These are phyloP conservation scores for Nidularia pulvinata DNA, from an alignment of 768 basidiomycete genomes.

Conservation along the genomic window DNA sequence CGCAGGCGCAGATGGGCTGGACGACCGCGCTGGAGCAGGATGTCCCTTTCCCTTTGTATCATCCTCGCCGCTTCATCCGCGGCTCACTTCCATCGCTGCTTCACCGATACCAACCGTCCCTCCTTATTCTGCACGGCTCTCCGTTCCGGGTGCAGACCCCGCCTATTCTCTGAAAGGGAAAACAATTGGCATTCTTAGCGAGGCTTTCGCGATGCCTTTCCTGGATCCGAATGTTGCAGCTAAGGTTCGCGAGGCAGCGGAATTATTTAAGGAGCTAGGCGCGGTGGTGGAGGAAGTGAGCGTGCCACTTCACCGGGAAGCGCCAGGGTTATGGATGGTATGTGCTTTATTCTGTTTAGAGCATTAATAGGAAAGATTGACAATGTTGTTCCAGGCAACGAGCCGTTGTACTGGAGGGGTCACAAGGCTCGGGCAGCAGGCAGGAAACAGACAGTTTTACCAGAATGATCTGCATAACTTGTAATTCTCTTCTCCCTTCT, in stretches of 20 bases:
- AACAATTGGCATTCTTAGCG: constrained; percentile 37
- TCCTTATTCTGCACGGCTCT: constrained; percentile 24
- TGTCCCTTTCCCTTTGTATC: constrained; percentile 8
- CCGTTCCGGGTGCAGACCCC: constrained; percentile 18
- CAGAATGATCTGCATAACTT: constrained; percentile 12
- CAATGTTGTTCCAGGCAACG: constrained; percentile 3
- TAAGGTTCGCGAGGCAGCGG: constrained; percentile 27
- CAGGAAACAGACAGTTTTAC: constrained; percentile 14
- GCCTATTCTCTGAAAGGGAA: constrained; percentile 24
- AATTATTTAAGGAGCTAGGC: constrained; percentile 30
- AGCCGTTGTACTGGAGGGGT: constrained; percentile 14
- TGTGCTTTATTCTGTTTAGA: neutral
- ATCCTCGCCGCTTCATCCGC: neutral
- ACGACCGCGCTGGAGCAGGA: constrained; percentile 27
- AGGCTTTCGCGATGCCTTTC: constrained; percentile 26
- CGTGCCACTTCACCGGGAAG: constrained; percentile 30
- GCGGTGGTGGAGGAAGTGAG: constrained; percentile 38
- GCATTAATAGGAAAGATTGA: neutral
- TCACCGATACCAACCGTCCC: constrained; percentile 5
- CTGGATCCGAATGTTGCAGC: constrained; percentile 31
- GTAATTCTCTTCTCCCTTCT: constrained; percentile 3
- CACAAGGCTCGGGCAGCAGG: constrained; percentile 12
- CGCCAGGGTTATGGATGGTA: constrained; percentile 18
- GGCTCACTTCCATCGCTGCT: neutral
- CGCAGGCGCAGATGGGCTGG: constrained; percentile 41